phyloP scores from a whole-genome alignment of 441 rosid species.

The Flueggea neowawraea region DNA sequence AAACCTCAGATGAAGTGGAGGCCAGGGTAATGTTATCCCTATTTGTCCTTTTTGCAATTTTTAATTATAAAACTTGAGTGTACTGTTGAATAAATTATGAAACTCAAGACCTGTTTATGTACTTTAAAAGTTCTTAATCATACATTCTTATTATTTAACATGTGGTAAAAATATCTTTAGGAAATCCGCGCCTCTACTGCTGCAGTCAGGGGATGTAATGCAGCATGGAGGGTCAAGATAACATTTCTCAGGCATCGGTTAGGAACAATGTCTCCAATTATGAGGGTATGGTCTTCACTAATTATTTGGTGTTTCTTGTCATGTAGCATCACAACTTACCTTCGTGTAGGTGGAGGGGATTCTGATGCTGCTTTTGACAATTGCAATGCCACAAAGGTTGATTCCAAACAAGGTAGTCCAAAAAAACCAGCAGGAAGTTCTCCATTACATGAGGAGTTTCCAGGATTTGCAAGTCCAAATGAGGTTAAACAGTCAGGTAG shows the following conservation, averaged over 20 bases:
- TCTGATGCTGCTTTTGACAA: conserved; percentile 35
- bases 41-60: not conserved
- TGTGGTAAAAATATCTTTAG: conserved; percentile 25
- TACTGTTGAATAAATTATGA: not conserved
- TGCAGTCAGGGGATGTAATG: conserved; percentile 40
- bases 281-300: conserved; percentile 23
- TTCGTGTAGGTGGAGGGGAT: conserved; percentile 45
- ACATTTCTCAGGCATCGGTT: conserved; percentile 33
- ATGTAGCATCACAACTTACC: conserved; percentile 18
- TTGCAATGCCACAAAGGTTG: conserved; percentile 29
- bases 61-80: not conserved
- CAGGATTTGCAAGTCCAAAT: conserved; percentile 70
- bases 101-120: no score
- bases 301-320: conserved; percentile 6
- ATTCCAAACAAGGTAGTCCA: conserved; percentile 30
- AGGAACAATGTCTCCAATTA: conserved; percentile 38
- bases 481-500: conserved; percentile 65
- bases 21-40: conserved; percentile 53
- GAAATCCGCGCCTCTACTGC: conserved; percentile 43
- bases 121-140: no score
- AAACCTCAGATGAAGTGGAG: conserved; percentile 60
- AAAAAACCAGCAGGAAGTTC: conserved; percentile 37
- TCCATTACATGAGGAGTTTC: conserved; percentile 59
- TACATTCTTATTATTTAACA: not conserved
- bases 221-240: conserved; percentile 49